Base-by-base conservation (phyloP, 1,284 basidiomycete species). In the Pisolithus thermaeus region DNA sequence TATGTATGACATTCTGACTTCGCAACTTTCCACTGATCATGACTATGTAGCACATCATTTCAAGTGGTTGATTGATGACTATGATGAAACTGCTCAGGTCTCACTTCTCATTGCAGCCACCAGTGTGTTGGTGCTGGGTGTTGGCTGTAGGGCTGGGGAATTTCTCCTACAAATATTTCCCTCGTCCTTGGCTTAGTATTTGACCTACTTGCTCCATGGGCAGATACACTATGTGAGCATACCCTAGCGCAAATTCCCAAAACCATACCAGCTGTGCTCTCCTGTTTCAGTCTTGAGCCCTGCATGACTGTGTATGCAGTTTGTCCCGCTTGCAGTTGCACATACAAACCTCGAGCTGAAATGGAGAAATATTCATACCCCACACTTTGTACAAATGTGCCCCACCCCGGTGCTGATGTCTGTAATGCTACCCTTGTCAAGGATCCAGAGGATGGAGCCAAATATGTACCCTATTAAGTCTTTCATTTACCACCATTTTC, bases 101-200 rank as follows among this genome's bases (percentile, higher is more conserved):
- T 32, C 32, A 11, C 32, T 32, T 32, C 32, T 32, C 32, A 11
- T 32, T 32, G 32, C 32, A 14, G 12, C 32, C 5, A 4, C 14
- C 12, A 32, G 12, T 5, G 3, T 32, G 12, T 32, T 32, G 32
- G 32, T 32, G 5, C 32, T 32, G 32, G 32, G 12, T 32, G 32
- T 32, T 32, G 12, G 32, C 12, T 4, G 1, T 14, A 32, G 32
- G 32, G 32, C 32, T 14, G 11, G 32, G 11, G 52, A 68, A 22
- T 60, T 67, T 30, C 46, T 68, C 16, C 50, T 68, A 6, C 46
- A 54, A 12, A 45, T 53, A 47, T 63, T 4, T 39, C 27, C 1
- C 38, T 62, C 22, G 47, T 63, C 20, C 46, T 67, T 5, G 35
- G 14, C 28, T 12, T 52, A 5, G 28, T 42, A 25, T 44, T 41